Percentiles rank a stretch among this genome's conserved stretches.
Conservation (phyloP, 2,329 filamentous ascomycete species). For the Talaromyces sp. region DNA sequence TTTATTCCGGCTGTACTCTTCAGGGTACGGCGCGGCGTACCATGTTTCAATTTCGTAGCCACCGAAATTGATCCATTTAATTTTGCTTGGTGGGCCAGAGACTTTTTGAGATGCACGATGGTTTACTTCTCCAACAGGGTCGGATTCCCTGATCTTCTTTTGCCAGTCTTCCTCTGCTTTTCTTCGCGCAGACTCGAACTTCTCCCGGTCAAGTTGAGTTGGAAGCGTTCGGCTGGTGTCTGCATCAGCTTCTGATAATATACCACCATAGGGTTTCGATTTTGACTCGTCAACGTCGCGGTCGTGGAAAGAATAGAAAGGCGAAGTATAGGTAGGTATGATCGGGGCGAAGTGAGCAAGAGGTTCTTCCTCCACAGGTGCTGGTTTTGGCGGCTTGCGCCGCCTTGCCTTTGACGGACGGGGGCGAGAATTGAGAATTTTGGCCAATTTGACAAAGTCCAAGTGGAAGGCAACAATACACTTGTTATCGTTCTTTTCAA, state of each 20-base stretch:
- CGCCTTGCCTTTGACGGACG: slow-evolving; percentile 48
- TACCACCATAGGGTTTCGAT: slow-evolving; percentile 91
- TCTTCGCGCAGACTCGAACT: slow-evolving; percentile 84
- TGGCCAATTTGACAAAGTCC: slow-evolving; percentile 53
- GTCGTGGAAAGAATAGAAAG: slow-evolving; percentile 84
- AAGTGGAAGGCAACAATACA: slow-evolving; percentile 57
- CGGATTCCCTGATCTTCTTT: slow-evolving; percentile 55
- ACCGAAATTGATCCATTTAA: slow-evolving; percentile 97
- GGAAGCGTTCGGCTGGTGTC: slow-evolving; percentile 89
- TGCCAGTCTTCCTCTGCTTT: slow-evolving; percentile 92
- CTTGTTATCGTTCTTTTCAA: slow-evolving; percentile 38
- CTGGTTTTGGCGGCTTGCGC: slow-evolving; percentile 37
- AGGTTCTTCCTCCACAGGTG: slow-evolving; percentile 34
- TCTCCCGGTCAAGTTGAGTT: slow-evolving; percentile 69
- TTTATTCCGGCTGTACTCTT: slow-evolving; percentile 94
- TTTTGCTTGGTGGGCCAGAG: slow-evolving; percentile 85
- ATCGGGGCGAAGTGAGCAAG: slow-evolving; percentile 57
- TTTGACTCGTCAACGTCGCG: slow-evolving; percentile 84
- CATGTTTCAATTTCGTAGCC: slow-evolving; percentile 98
- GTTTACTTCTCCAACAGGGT: slow-evolving; percentile 59
- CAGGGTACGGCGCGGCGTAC: slow-evolving; percentile 97
- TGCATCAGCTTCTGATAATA: slow-evolving; percentile 80
- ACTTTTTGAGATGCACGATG: slow-evolving; percentile 66
- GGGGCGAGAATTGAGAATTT: slow-evolving; percentile 55
- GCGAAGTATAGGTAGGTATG: slow-evolving; percentile 63